A percentile compares a stretch with the other conserved stretches of the same genome.
phyloP scores from a whole-genome alignment of 345 rosid genomes.

The Salix purpurea region DNA sequence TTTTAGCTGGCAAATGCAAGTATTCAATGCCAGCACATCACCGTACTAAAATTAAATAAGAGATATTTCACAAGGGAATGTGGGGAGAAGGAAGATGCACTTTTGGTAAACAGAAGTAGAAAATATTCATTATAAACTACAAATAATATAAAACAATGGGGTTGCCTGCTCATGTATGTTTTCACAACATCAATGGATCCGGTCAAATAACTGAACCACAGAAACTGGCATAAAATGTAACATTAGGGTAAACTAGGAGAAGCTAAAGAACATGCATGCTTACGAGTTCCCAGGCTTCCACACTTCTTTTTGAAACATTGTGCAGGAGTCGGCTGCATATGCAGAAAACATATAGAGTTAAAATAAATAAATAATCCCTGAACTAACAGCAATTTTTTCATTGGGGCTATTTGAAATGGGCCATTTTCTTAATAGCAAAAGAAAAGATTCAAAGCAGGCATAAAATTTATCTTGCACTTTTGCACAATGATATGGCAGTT shows the following conservation, averaged over 20 bases:
- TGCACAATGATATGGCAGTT: background rate
- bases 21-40: background rate
- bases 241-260: background rate
- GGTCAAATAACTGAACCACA: background rate
- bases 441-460: background rate
- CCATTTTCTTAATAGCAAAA: background rate
- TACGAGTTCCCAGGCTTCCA: slow-evolving; percentile 86
- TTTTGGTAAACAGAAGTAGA: background rate
- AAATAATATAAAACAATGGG: background rate
- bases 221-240: background rate
- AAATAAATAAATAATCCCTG: background rate
- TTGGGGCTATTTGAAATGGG: background rate
- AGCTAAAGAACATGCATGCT: background rate
- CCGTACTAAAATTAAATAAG: too few relatives aligned
- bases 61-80: background rate
- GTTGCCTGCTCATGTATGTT: background rate
- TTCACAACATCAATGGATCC: background rate
- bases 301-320: slow-evolving; percentile 37
- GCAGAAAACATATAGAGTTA: slow-evolving; percentile 9
- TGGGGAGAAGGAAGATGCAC: background rate
- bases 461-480: background rate
- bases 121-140: background rate
- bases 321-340: slow-evolving; percentile 48
- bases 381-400: background rate
- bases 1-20: background rate